These are phyloP conservation scores for Ailanthus altissimus DNA, from an alignment of 345 rosid genomes.

Conservation along the genomic window DNA sequence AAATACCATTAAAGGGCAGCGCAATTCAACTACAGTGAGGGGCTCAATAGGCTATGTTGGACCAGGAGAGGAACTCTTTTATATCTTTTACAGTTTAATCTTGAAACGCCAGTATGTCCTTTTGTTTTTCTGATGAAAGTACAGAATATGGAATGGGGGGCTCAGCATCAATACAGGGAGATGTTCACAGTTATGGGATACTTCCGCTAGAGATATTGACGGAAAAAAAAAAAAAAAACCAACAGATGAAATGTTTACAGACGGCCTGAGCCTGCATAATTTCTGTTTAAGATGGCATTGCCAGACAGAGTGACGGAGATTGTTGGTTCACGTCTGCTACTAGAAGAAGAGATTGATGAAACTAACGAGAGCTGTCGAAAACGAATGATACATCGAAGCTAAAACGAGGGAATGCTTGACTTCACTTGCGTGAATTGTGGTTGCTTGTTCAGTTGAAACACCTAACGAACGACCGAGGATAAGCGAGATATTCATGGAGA, in stretches of 20 bases:
- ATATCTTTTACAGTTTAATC: neutral
- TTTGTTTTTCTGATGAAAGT: neutral
- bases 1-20: neutral
- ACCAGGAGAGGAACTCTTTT: constrained; percentile 23
- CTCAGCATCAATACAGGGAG: constrained; percentile 8
- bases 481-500: neutral
- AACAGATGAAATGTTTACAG: constrained; percentile 10
- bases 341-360: neutral
- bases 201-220: constrained; percentile 19
- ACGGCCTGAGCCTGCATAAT: constrained; percentile 3
- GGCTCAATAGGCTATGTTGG: constrained; percentile 28
- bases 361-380: neutral
- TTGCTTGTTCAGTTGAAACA: constrained; percentile 2
- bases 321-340: neutral
- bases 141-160: constrained; percentile 20
- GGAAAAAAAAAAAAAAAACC: constrained; percentile 24
- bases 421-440: neutral
- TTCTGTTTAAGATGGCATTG: constrained; percentile 24
- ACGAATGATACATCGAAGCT: neutral
- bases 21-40: constrained; percentile 10
- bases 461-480: neutral
- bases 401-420: constrained; percentile 10
- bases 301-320: constrained; percentile 18
- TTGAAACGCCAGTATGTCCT: neutral
- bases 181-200: constrained; percentile 18